Base-by-base conservation (phyloP, 2,329 filamentous ascomycete genomes). In the Ambrosiella beaveri region DNA sequence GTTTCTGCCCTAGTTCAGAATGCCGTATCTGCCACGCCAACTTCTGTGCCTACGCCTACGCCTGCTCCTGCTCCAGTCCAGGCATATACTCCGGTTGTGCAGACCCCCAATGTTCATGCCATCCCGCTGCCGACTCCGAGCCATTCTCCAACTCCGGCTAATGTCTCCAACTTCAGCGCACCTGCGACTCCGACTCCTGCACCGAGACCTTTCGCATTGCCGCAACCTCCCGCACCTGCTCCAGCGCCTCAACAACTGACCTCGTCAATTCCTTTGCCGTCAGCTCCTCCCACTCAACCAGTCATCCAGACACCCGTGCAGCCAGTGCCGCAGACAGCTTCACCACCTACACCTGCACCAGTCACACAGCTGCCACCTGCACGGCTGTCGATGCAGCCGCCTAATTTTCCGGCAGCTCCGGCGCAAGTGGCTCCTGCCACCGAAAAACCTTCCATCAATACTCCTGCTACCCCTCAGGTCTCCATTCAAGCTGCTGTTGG, bases 61-160 rank as follows among this genome's bases (percentile, higher is more conserved):
- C 12, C 53, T 17, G 19, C 17, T 47, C 4, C 13, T 12, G 41
- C 44, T 17, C 27, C 44, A 19, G n/a, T 35, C 7, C 44, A 49
- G 11, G 35, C 37, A 39, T 36, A 17, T 9, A 17, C 35, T 40
- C 35, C 53, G 8, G 17, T 40, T 19, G 15, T 44, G 4, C 44
- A 49, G 17, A 39, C 44, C 13, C 45, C 52, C 11, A 35, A 47
- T 36, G 47, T 39, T 6, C 53, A 56, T 52, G 53, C 57, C 7
- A 59, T 56, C 38, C 57, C 13, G n/a, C 19, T 59, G 19, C 45
- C 53, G 11, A 44, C 35, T 17, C 37, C 57, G 11, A 56, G 15
- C 15, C 19, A 44, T 50, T 37, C 53, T 37, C 9, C 44, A 12
- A 45, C 45, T 3, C 57, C 41, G 17, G 37, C 45, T 19, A 11